Conservation (phyloP, 805 yeast genomes). For the Peterozyma toletana region DNA sequence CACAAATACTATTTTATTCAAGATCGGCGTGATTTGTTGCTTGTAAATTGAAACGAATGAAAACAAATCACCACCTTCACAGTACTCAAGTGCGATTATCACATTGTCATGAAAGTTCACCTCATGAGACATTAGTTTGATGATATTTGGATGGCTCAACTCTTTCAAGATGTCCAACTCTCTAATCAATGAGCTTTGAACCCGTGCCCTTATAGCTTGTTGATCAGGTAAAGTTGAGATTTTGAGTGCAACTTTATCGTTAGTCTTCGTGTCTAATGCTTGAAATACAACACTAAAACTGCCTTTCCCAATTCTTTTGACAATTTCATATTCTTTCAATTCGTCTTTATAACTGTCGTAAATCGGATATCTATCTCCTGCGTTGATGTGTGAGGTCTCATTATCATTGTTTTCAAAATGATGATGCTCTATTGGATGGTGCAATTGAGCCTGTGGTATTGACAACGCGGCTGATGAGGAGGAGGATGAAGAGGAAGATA, state of each 20-base stretch:
- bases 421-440: too few relatives aligned
- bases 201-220: slow-evolving; percentile 34
- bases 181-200: slow-evolving; percentile 59
- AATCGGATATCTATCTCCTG: too few relatives aligned
- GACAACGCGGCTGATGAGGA: too few relatives aligned
- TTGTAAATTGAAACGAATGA: slow-evolving; percentile 44
- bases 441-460: too few relatives aligned
- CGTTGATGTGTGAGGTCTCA: too few relatives aligned
- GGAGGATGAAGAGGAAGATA: too few relatives aligned
- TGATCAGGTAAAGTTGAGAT: slow-evolving; percentile 34
- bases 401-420: too few relatives aligned
- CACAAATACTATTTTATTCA: slow-evolving; percentile 56
- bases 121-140: slow-evolving; percentile 48
- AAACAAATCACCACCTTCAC: slow-evolving; percentile 81
- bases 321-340: slow-evolving; percentile 23
- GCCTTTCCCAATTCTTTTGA: slow-evolving; percentile 53
- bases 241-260: slow-evolving; percentile 61
- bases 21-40: slow-evolving; percentile 34
- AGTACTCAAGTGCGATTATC: slow-evolving; percentile 63
- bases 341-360: slow-evolving; percentile 5
- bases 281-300: slow-evolving; percentile 63
- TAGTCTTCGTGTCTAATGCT: slow-evolving; percentile 14
- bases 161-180: slow-evolving; percentile 62
- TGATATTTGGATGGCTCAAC: slow-evolving; percentile 63
- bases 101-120: slow-evolving; percentile 22